A percentile compares a stretch with the other conserved stretches of the same genome.
Conservation (phyloP, 176 grass and related monocot genomes). For the Oryza meyeriana region DNA sequence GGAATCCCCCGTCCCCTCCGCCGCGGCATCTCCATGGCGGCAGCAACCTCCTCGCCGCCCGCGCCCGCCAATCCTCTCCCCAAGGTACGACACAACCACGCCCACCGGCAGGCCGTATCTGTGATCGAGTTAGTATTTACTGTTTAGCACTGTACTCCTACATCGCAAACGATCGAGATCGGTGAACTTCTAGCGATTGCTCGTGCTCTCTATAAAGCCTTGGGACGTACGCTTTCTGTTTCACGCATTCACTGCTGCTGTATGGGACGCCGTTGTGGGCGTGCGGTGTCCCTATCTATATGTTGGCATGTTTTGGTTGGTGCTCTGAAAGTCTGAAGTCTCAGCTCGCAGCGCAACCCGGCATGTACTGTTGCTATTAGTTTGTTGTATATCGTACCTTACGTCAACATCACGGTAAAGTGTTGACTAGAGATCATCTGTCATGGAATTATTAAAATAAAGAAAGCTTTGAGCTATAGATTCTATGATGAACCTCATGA, state of each 20-base stretch:
- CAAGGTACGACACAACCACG: conserved; percentile 24
- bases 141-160: neutral
- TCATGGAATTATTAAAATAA: neutral
- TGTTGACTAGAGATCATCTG: neutral
- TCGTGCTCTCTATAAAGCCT: neutral
- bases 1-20: neutral
- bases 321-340: neutral
- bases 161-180: neutral
- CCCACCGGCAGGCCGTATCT: neutral
- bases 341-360: neutral
- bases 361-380: neutral
- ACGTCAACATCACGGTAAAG: neutral
- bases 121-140: neutral
- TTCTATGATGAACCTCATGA: neutral
- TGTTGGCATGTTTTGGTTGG: neutral
- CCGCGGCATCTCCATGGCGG: conserved; percentile 35
- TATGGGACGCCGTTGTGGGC: neutral
- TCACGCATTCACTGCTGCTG: neutral
- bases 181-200: neutral
- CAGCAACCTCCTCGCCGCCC: neutral
- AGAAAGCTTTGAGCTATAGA: neutral
- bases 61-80: conserved; percentile 31
- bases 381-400: neutral
- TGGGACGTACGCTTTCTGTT: neutral
- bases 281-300: neutral